These are phyloP conservation scores for Candida sojae DNA, from an alignment of 1,139 yeast genomes.

Conservation along the genomic window DNA sequence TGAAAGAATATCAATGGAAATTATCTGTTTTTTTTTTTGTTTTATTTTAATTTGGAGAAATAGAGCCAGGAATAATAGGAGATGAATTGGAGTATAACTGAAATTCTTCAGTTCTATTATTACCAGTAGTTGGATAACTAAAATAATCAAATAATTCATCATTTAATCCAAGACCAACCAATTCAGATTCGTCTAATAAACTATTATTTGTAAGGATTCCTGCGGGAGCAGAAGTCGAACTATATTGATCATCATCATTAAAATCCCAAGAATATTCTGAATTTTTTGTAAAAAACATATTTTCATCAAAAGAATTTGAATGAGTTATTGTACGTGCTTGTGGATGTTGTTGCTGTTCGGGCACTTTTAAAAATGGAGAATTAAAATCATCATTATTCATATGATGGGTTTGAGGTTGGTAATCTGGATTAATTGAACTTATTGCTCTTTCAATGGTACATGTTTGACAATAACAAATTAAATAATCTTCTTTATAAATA, in stretches of 20 bases:
- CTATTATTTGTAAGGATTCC: background rate
- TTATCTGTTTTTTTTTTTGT: too few species aligned
- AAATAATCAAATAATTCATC: background rate
- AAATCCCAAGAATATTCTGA: background rate
- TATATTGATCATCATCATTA: background rate
- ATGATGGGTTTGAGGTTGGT: background rate
- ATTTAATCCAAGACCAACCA: background rate
- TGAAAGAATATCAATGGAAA: background rate
- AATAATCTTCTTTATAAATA: conserved; percentile 14
- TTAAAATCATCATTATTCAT: background rate
- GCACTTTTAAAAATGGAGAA: background rate
- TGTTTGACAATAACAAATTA: conserved; percentile 18
- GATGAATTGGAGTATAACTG: background rate
- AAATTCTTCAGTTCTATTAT: background rate
- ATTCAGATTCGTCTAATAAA: background rate
- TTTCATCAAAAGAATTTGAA: background rate
- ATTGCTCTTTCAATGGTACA: conserved; percentile 13
- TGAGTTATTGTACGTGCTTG: background rate
- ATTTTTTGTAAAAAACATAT: background rate
- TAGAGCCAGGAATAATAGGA: background rate
- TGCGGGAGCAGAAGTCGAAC: background rate
- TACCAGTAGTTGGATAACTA: background rate
- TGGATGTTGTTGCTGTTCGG: background rate
- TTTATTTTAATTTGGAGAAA: background rate
- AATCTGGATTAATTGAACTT: conserved; percentile 9